Evolutionary conservation across 2,329 filamentous ascomycete genomes (phyloP).

Genomic region (Fusarium sp.): DNA sequence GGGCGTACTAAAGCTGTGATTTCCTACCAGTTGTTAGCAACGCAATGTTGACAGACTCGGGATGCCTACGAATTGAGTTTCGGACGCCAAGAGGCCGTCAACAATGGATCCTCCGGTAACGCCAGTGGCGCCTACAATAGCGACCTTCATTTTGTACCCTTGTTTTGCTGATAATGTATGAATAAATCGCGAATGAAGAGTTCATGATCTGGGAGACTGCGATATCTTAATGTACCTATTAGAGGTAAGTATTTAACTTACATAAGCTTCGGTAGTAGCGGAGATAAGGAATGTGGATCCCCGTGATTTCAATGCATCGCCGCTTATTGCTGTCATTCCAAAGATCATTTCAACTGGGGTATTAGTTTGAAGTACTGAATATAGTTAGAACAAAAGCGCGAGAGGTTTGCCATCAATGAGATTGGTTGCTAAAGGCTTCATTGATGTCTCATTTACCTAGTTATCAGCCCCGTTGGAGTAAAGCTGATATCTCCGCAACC

Average conservation of each 20-base stretch:
- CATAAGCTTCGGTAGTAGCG: too few species aligned
- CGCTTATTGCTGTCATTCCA: background rate
- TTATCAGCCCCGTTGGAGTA: too few species aligned
- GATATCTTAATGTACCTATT: too few species aligned
- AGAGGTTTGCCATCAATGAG: too few species aligned
- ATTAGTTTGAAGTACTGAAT: background rate
- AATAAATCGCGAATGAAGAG: background rate
- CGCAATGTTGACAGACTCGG: background rate
- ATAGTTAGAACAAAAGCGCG: background rate
- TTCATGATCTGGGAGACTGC: background rate
- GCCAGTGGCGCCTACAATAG: conserved; percentile 59
- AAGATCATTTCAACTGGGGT: background rate
- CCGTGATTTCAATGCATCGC: too few species aligned
- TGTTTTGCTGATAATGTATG: background rate
- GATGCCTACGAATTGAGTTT: conserved; percentile 45
- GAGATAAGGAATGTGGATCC: background rate
- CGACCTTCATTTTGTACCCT: conserved; percentile 40
- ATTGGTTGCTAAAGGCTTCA: too few species aligned
- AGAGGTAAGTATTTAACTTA: too few species aligned
- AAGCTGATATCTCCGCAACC: too few species aligned
- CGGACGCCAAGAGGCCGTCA: conserved; percentile 53
- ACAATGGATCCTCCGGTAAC: conserved; percentile 57
- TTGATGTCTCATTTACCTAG: too few species aligned
- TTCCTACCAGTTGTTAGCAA: conserved; percentile 49
- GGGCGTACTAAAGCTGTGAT: conserved; percentile 63